These are phyloP conservation scores for Sporothrix curviconia DNA, from an alignment of 2,329 filamentous ascomycete species.

Conservation along the genomic window DNA sequence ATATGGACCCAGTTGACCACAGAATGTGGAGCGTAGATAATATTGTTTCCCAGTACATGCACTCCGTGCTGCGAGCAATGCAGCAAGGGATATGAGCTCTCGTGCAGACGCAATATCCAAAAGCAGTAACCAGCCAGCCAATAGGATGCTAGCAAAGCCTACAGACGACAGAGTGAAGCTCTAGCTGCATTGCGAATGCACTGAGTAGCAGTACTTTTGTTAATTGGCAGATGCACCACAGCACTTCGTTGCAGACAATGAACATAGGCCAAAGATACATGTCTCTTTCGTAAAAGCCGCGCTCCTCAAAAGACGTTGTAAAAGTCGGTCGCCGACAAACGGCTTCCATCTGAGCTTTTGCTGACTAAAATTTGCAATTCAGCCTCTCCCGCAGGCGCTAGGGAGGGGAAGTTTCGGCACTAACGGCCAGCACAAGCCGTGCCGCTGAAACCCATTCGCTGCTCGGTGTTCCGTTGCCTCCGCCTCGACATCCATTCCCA, in stretches of 20 bases:
- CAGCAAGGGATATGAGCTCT: not conserved
- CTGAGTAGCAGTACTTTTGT: not conserved
- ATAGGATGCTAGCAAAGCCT: not conserved
- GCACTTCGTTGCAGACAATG: not conserved
- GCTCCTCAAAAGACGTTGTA: no score
- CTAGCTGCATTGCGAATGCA: not conserved
- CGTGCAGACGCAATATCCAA: not conserved
- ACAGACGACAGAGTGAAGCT: not conserved
- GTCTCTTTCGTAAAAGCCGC: no score
- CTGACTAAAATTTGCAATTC: conserved; percentile 1
- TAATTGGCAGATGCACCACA: no score
- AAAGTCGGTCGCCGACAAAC: no score
- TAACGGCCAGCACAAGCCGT: not conserved
- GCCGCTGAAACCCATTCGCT: conserved; percentile 2
- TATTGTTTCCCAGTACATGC: not conserved
- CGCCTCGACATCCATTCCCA: not conserved
- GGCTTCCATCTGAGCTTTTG: not conserved
- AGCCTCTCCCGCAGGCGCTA: not conserved
- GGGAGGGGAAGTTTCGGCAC: not conserved
- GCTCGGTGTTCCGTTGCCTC: not conserved
- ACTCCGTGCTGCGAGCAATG: not conserved
- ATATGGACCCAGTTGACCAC: not conserved
- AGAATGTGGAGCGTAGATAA: conserved; percentile 1
- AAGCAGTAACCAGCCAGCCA: conserved; percentile 7
- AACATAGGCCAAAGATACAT: not conserved